These are phyloP conservation scores for Phyllosticta capitalensis DNA, from an alignment of 2,329 filamentous ascomycete genomes.

Conservation along the genomic window DNA sequence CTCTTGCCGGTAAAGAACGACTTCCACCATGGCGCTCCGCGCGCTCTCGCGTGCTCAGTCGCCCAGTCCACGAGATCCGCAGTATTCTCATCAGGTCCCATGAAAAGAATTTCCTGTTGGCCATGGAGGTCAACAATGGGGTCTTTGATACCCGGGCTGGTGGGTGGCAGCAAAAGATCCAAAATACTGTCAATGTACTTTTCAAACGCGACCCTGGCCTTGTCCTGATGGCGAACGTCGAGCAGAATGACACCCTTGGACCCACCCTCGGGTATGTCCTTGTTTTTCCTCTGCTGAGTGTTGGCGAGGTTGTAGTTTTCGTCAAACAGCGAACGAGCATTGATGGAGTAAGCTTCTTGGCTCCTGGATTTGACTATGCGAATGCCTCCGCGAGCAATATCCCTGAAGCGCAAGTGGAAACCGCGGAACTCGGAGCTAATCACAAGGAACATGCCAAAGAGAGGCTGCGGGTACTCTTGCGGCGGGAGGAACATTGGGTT, in stretches of 20 bases:
- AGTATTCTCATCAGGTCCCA: slow-evolving; percentile 98
- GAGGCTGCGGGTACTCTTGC: slow-evolving; percentile 82
- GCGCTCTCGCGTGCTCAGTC: slow-evolving; percentile 80
- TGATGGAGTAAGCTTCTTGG: slow-evolving; percentile 92
- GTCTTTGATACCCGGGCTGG: slow-evolving; percentile 96
- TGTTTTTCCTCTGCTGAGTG: slow-evolving; percentile 99
- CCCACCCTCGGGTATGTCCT: slow-evolving; percentile 96
- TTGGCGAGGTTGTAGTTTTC: slow-evolving; percentile 98
- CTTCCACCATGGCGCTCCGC: slow-evolving; percentile 98
- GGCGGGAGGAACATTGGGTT: slow-evolving; percentile 81
- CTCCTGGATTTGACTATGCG: slow-evolving; percentile 97
- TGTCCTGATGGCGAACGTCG: slow-evolving; percentile 89
- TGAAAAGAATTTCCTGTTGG: slow-evolving; percentile 93
- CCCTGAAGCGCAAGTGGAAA: slow-evolving; percentile 94
- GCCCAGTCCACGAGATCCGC: slow-evolving; percentile 97
- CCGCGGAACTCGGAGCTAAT: slow-evolving; percentile 95
- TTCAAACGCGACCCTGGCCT: slow-evolving; percentile 85
- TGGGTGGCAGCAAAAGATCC: slow-evolving; percentile 80
- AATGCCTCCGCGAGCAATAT: slow-evolving; percentile 93
- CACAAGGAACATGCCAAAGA: slow-evolving; percentile 98
- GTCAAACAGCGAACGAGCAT: slow-evolving; percentile 90
- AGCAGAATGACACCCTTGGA: slow-evolving; percentile 96
- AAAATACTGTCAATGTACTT: slow-evolving; percentile 99
- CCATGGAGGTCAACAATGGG: slow-evolving; percentile 92
- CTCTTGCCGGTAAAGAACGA: slow-evolving; percentile 99